A percentile compares a stretch with the other conserved stretches of the same genome.
These are phyloP conservation scores for Yamadazyma sp. DNA, from an alignment of 805 yeast species.

Conservation along the genomic window DNA sequence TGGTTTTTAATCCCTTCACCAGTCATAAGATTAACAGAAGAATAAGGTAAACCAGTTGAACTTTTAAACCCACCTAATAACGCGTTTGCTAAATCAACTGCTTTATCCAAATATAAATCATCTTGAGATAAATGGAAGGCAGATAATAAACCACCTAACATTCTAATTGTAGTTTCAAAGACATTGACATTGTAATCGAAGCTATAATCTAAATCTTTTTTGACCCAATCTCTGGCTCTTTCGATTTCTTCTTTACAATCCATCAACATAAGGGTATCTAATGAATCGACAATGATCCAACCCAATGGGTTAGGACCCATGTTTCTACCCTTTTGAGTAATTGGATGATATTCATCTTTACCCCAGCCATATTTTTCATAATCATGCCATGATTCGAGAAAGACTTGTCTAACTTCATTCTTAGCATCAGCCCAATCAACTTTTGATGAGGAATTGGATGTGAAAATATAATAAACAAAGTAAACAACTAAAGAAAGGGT, in stretches of 20 bases:
- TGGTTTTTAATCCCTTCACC: constrained; percentile 60
- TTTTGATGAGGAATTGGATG: constrained; percentile 2
- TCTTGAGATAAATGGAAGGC: constrained; percentile 72
- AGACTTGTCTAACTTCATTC: constrained; percentile 60
- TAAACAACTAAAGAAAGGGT: constrained; percentile 41
- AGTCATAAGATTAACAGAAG: constrained; percentile 69
- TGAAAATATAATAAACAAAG: constrained; percentile 25
- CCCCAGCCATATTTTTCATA: constrained; percentile 84
- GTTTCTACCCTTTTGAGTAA: constrained; percentile 58
- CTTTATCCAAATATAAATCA: constrained; percentile 71
- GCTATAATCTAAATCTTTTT: constrained; percentile 62
- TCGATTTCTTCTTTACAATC: constrained; percentile 58
- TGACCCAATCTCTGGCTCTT: constrained; percentile 73
- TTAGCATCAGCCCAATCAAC: constrained; percentile 48
- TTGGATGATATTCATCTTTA: constrained; percentile 70
- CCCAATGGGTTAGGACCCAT: constrained; percentile 85
- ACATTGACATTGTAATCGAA: constrained; percentile 75
- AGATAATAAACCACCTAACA: constrained; percentile 90
- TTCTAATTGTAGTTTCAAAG: constrained; percentile 91
- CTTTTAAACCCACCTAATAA: constrained; percentile 67
- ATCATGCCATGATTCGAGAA: constrained; percentile 73
- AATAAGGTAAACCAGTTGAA: constrained; percentile 68
- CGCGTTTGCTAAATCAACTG: constrained; percentile 74
- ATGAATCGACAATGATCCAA: constrained; percentile 87
- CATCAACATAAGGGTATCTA: constrained; percentile 83